Percentiles rank a stretch among this genome's conserved stretches.
phyloP scores from a whole-genome alignment of 2,329 filamentous ascomycete genomes.

The Xylariaceae sp. region DNA sequence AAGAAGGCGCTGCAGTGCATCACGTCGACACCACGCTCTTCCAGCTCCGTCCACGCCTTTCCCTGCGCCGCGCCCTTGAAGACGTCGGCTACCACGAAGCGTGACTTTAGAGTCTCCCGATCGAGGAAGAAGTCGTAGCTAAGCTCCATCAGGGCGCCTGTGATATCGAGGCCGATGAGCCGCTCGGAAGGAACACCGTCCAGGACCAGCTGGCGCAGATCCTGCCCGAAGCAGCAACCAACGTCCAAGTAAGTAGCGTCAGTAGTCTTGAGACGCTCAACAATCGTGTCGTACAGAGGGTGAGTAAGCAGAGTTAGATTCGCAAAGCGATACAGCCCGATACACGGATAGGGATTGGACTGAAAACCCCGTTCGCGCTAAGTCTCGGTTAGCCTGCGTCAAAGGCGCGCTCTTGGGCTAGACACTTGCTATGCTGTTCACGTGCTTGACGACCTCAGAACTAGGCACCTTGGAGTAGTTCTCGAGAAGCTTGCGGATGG shows the following conservation, averaged over 20 bases:
- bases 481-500: conserved; percentile 25
- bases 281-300: conserved; percentile 16
- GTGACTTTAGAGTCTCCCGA: conserved; percentile 21
- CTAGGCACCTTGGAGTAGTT: conserved; percentile 23
- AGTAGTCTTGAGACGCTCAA: conserved; percentile 14
- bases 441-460: conserved; percentile 21
- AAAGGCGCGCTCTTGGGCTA: not conserved
- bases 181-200: conserved; percentile 29
- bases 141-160: conserved; percentile 23
- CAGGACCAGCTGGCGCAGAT: conserved; percentile 31
- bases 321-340: conserved; percentile 25
- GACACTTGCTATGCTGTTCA: conserved; percentile 24
- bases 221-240: conserved; percentile 37
- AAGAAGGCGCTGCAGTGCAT: conserved; percentile 32
- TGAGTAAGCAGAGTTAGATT: conserved; percentile 20
- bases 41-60: conserved; percentile 17
- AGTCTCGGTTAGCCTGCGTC: not conserved
- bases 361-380: conserved; percentile 24
- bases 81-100: conserved; percentile 28
- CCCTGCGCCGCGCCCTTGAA: conserved; percentile 17
- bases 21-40: conserved; percentile 25
- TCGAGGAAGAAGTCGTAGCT: conserved; percentile 35
- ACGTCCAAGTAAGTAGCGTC: conserved; percentile 31
- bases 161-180: conserved; percentile 31
- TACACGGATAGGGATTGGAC: conserved; percentile 24